Evolutionary conservation across 306 rosid genomes (phyloP).

Genomic region (Oxytropis ochrocephala): DNA sequence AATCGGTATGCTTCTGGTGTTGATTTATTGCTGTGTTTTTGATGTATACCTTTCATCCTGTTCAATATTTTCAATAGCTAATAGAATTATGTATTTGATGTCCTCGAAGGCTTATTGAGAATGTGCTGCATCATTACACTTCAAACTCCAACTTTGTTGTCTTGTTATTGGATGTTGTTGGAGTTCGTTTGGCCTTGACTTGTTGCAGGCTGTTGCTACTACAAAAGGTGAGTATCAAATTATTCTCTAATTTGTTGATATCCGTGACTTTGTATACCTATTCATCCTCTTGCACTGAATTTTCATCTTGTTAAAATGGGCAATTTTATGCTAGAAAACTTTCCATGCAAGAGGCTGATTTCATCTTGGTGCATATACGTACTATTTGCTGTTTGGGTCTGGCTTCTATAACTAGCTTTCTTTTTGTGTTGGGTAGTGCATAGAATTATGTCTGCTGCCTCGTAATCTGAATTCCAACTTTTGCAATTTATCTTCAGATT

Average conservation of each 20-base stretch:
- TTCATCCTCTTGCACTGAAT: neutral
- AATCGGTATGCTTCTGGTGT: conserved; percentile 45
- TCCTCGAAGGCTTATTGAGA: conserved; percentile 52
- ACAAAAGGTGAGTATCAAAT: conserved; percentile 41
- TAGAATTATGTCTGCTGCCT: neutral
- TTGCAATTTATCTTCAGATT: conserved; percentile 28
- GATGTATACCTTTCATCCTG: neutral
- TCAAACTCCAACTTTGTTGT: conserved; percentile 68
- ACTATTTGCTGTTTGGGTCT: neutral
- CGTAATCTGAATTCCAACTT: neutral
- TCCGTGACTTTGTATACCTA: neutral
- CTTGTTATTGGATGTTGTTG: conserved; percentile 53
- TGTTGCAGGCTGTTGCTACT: conserved; percentile 71
- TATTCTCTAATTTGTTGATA: neutral
- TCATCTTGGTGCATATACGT: neutral
- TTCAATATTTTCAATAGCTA: conserved; percentile 1
- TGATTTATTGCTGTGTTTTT: neutral
- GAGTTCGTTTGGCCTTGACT: conserved; percentile 70
- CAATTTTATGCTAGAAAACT: neutral
- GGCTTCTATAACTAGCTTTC: neutral
- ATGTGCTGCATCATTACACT: conserved; percentile 59
- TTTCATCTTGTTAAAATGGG: neutral
- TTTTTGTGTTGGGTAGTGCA: neutral
- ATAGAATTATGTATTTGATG: conserved; percentile 30
- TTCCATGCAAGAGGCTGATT: neutral